Base-by-base conservation (phyloP, 2,329 filamentous ascomycete genomes). In the Didymella pomorum region DNA sequence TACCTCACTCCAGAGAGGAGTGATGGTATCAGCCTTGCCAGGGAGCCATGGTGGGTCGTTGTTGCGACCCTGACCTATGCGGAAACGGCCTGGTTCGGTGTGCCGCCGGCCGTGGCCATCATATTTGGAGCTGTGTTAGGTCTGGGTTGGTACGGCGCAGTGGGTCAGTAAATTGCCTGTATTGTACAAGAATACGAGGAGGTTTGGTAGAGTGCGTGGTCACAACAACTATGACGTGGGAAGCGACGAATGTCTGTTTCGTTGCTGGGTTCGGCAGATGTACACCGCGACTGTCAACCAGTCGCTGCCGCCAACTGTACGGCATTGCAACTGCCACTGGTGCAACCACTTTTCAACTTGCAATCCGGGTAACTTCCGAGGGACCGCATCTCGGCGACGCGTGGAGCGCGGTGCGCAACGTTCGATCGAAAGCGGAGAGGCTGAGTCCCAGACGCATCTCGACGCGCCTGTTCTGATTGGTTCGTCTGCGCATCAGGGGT, bases 11-110 rank as follows among this genome's bases (percentile, higher is more conserved):
- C 72, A 4, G 70, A 78, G 20, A 65, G 65, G 8, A 72, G 63
- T 21, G 59, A 68, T 45, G 78, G 79, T 6, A 71, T 66, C 39
- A 75, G 71, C 57, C 61, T 81, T 52, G 77, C 73, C 1, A 45
- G 61, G 4, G 78, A 81, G 65, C 76, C 79, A 1, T 81, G 75
- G 78, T 81, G 79, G 79, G 78, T 80, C 0, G 79, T 80, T n/a
- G 74, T 80, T 21, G 72, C 77, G 28, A 75, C 77, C 2, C 55
- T 79, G 7, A 74, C 73, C 8, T 81, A 79, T 64, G 76, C 76
- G 0, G 77, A 76, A 29, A 77, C 72, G 29, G 74, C 72, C 26
- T 78, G 77, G 72, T 80, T 80, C 49, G 64, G 66, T n/a, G 58
- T 79, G 2, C 71, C 75, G 11, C 74, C 78, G n/a, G 72, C 78